Conservation (phyloP, 352 stramenopile genomes). For the Blastocystis sp. region DNA sequence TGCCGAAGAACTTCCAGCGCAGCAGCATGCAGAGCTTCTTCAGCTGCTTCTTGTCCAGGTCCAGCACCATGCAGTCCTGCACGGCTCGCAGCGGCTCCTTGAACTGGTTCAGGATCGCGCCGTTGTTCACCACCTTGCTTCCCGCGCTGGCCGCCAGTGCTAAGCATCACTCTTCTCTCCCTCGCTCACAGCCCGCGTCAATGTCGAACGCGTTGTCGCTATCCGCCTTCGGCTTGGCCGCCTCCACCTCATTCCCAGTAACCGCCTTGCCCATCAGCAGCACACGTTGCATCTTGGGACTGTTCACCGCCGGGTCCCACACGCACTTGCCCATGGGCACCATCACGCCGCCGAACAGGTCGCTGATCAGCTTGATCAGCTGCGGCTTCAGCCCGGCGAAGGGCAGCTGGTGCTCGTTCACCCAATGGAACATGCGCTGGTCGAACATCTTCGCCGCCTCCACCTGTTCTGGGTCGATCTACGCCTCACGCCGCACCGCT, state of each 20-base stretch:
- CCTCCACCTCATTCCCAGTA: not conserved
- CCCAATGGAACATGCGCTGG: constrained; percentile 41
- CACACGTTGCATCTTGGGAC: not conserved
- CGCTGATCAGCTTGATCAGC: not conserved
- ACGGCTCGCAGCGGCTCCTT: not conserved
- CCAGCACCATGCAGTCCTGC: not conserved
- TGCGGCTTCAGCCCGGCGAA: not conserved
- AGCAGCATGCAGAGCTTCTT: constrained; percentile 36
- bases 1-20: constrained; percentile 39
- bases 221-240: not conserved
- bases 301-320: constrained; percentile 18
- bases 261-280: not conserved
- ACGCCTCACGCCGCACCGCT: not conserved
- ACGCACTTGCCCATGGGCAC: not conserved
- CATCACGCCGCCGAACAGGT: not conserved
- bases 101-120: constrained; percentile 15
- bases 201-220: constrained; percentile 12
- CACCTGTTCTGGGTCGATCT: constrained; percentile 29
- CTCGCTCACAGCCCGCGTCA: not conserved
- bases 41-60: constrained; percentile 29
- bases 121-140: not conserved
- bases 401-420: constrained; percentile 19
- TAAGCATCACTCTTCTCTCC: not conserved
- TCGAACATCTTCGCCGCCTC: not conserved
- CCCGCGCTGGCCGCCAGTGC: not conserved